Evolutionary conservation across 805 yeast genomes (phyloP), one percentile per base, ranked within the genome.

Genomic region (Teunomyces stri): DNA sequence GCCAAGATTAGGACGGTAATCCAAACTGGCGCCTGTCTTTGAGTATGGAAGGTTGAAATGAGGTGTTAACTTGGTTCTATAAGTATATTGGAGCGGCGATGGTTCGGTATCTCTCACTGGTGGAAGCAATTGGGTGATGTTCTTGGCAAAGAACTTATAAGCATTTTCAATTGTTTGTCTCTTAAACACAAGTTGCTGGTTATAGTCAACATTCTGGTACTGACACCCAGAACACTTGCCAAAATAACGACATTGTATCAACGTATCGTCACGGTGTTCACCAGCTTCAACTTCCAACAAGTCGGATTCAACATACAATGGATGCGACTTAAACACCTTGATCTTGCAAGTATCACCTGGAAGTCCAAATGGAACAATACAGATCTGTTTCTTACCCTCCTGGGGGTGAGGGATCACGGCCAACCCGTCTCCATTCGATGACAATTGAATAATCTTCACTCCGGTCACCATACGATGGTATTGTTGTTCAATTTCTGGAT

Each of bases 171-270:
- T 86, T 2, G 95, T 90, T 22, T 80, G 69, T 51, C 80, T 77
- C 64, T 94, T 94, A 60, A 87, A 75, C 44, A 66, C 69, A 45
- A 94, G 72, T 68, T 92, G 98, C 36, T 82, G 75, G 1, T 75
- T 76, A 62, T 94, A 94, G 2, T 79, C 74, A 29, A 90, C 69
- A 64, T 82, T 82, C 63, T 94, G 98, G 62, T 83, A 89, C 68
- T 94, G 98, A 65, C 98, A 91, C 3, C 98, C 98, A 1, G 96
- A 88, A 64, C 97, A 91, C 52, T 81, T 81, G 11, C 96, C 96
- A 69, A 92, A 94, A 69, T 94, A 94, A 52, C 80, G 76, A 69
- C 96, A 89, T 53, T 78, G 78, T 47, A 85, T 81, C 44, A 87
- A 74, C 5, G 70, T 61, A 55, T 87, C 84, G 50, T 88, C 74